These are phyloP conservation scores for Cardamine resedifolia DNA, from an alignment of 345 rosid species.

Conservation along the genomic window DNA sequence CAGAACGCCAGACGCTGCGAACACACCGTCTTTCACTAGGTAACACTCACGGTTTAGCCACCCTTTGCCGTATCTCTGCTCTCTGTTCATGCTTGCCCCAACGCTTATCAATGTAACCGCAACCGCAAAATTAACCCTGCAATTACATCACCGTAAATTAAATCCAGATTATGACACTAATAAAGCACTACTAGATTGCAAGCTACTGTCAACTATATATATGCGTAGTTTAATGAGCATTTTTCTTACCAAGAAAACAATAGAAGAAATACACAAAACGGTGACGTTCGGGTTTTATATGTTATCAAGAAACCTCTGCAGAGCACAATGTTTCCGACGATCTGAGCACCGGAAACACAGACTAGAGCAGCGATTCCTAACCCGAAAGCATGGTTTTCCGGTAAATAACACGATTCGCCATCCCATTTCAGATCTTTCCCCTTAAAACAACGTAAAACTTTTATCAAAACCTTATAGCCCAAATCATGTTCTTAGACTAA, in stretches of 20 bases:
- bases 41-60: conserved; percentile 82
- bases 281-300: conserved; percentile 22
- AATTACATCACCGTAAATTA: not conserved
- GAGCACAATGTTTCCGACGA: conserved; percentile 49
- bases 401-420: conserved; percentile 63
- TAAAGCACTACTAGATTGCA: not conserved
- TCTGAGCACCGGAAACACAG: conserved; percentile 52
- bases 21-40: conserved; percentile 61
- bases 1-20: conserved; percentile 46
- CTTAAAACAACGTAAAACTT: conserved; percentile 28
- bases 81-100: conserved; percentile 69
- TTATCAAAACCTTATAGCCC: not conserved
- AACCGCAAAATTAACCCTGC: conserved; percentile 64
- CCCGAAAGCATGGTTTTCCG: conserved; percentile 46
- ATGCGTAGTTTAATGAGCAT: not conserved
- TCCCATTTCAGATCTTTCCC: conserved; percentile 60
- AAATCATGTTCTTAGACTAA: not conserved
- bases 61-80: conserved; percentile 64
- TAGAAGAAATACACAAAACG: conserved; percentile 35
- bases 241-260: conserved; percentile 62
- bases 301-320: conserved; percentile 38
- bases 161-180: not conserved
- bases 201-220: not conserved
- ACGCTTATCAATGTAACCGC: conserved; percentile 45
- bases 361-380: conserved; percentile 57